Percentiles rank a stretch among this genome's conserved stretches.
phyloP scores from a whole-genome alignment of 1,139 yeast genomes.

The Nematodospora anomalae region DNA sequence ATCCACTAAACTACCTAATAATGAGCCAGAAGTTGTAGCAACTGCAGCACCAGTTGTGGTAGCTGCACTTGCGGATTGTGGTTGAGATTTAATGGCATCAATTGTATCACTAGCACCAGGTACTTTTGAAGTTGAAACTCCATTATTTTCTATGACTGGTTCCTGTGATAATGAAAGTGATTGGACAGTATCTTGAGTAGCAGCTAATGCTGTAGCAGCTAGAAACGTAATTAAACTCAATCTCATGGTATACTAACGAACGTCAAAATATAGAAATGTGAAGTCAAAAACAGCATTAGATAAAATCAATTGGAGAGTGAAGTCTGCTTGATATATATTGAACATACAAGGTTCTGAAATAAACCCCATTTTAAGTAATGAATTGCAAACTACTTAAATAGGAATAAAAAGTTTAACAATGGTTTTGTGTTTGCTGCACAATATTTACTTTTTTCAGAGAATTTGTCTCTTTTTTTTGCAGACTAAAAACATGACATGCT shows the following conservation, averaged over 20 bases:
- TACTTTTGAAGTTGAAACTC: too few relatives aligned
- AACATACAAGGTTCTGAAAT: background rate
- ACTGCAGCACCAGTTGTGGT: slow-evolving; percentile 8
- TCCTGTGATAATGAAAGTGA: too few relatives aligned
- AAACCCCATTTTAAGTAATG: background rate
- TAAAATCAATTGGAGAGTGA: background rate
- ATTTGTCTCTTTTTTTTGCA: too few relatives aligned
- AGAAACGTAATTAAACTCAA: background rate
- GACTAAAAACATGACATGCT: too few relatives aligned
- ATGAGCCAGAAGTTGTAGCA: slow-evolving; percentile 11
- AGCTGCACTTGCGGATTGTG: background rate
- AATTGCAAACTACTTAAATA: background rate
- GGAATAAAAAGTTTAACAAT: background rate
- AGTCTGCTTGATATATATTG: background rate
- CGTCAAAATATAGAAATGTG: too few relatives aligned
- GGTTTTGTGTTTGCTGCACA: background rate
- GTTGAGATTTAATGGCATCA: too few relatives aligned
- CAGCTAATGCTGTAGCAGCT: background rate
- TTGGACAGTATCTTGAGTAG: background rate
- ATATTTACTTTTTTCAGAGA: too few relatives aligned
- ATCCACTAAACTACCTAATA: slow-evolving; percentile 14
- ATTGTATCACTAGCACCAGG: too few relatives aligned
- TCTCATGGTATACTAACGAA: background rate
- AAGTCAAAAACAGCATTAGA: too few relatives aligned
- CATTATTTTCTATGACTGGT: too few relatives aligned